Conservation (phyloP, 2,329 filamentous ascomycete species). For the Endothia cerciana region DNA sequence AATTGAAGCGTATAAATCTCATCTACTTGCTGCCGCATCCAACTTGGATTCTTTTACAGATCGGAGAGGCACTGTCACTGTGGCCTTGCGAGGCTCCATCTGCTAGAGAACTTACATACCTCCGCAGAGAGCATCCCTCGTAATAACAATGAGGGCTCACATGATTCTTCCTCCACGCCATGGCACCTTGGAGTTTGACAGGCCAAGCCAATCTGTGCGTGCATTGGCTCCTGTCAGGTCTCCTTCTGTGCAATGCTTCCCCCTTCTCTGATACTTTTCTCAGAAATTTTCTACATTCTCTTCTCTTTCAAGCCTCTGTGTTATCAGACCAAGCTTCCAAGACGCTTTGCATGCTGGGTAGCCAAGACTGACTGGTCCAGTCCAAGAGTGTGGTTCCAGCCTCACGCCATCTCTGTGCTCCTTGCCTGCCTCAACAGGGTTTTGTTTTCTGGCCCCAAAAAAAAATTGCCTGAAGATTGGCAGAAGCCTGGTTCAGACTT, state of each 20-base stretch:
- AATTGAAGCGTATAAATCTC: too few relatives aligned
- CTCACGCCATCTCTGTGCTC: not conserved
- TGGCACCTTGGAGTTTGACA: not conserved
- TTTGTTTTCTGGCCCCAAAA: not conserved
- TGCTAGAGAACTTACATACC: not conserved
- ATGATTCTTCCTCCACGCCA: not conserved
- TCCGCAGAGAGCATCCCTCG: not conserved
- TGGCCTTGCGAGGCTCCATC: not conserved
- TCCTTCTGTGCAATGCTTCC: not conserved
- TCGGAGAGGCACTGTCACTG: not conserved
- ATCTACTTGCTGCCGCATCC: not conserved
- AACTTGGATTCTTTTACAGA: not conserved
- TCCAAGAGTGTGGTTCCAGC: not conserved
- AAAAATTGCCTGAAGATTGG: not conserved
- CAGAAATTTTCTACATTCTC: not conserved
- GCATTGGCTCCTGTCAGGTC: not conserved
- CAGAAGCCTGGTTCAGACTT: not conserved
- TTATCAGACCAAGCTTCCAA: not conserved
- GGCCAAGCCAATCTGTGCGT: not conserved
- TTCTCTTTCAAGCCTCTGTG: not conserved
- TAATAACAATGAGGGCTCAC: not conserved
- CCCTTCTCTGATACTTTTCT: not conserved
- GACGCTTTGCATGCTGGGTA: not conserved
- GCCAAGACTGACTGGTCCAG: not conserved
- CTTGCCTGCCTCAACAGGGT: not conserved